phyloP scores from a whole-genome alignment of 148 eudicot genomes.

The Silene conica region DNA sequence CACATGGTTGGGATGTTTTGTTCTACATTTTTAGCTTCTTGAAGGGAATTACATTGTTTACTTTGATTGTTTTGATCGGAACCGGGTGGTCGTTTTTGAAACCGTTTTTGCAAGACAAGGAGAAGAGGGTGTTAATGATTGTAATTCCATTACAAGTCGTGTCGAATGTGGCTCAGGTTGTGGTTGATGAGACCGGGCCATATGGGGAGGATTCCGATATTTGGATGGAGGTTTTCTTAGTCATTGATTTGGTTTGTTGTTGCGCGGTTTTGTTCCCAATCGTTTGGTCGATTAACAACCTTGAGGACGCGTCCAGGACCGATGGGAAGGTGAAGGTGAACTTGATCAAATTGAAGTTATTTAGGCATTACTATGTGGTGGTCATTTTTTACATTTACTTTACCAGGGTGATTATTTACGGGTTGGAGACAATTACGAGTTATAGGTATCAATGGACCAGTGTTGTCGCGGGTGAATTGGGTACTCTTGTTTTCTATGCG shows the following conservation, averaged over 20 bases:
- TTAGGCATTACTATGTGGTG: conserved; percentile 63
- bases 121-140: conserved; percentile 71
- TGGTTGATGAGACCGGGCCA: conserved; percentile 63
- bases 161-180: conserved; percentile 64
- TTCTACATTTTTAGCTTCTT: conserved; percentile 63
- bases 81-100: conserved; percentile 84
- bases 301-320: conserved; percentile 49
- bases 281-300: conserved; percentile 64
- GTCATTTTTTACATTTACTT: conserved; percentile 68
- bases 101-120: conserved; percentile 63
- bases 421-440: conserved; percentile 52
- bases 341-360: conserved; percentile 60
- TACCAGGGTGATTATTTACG: conserved; percentile 63
- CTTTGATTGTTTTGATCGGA: conserved; percentile 69
- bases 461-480: conserved; percentile 55
- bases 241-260: conserved; percentile 66
- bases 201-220: conserved; percentile 40
- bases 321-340: conserved; percentile 77
- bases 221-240: conserved; percentile 62
- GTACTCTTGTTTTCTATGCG: conserved; percentile 51
- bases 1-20: conserved; percentile 82
- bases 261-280: conserved; percentile 67
- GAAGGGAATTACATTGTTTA: conserved; percentile 53
- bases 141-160: conserved; percentile 69
- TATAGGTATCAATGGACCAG: conserved; percentile 62